phyloP scores from a whole-genome alignment of 768 basidiomycete genomes.

The Omphalotus guepiniiformis region DNA sequence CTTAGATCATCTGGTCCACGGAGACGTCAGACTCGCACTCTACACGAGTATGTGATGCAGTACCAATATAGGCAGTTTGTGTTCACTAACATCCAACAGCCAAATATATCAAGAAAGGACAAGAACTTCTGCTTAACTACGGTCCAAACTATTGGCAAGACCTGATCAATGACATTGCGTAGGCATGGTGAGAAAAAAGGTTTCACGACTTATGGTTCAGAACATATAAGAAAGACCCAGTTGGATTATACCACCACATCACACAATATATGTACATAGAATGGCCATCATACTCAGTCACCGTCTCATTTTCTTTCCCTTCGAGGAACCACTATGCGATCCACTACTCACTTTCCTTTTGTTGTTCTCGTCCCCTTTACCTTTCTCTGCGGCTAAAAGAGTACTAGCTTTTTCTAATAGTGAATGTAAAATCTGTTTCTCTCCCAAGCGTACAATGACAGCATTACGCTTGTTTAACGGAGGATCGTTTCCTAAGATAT shows the following conservation, averaged over 20 bases:
- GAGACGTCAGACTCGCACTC: background rate
- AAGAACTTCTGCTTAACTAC: conserved; percentile 21
- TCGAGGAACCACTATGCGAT: no score
- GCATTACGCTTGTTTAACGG: conserved; percentile 54
- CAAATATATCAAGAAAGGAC: conserved; percentile 9
- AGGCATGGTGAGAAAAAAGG: no score
- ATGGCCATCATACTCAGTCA: no score
- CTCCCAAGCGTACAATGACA: conserved; percentile 70
- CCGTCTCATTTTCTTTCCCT: no score
- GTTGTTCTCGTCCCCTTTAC: no score
- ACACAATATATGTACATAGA: no score
- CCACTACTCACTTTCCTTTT: no score
- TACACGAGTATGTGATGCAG: background rate
- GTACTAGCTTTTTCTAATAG: background rate
- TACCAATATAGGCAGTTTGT: background rate
- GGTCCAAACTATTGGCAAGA: conserved; percentile 14
- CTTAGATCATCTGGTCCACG: background rate
- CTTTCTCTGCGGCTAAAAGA: background rate
- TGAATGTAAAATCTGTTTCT: conserved; percentile 61
- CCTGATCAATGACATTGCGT: background rate
- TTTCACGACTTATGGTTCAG: no score
- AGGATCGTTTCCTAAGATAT: conserved; percentile 25
- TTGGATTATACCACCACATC: no score
- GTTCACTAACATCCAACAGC: conserved; percentile 7
- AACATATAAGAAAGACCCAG: no score